phyloP scores from a whole-genome alignment of 2,329 filamentous ascomycete genomes.

The Calonectria honghensis region DNA sequence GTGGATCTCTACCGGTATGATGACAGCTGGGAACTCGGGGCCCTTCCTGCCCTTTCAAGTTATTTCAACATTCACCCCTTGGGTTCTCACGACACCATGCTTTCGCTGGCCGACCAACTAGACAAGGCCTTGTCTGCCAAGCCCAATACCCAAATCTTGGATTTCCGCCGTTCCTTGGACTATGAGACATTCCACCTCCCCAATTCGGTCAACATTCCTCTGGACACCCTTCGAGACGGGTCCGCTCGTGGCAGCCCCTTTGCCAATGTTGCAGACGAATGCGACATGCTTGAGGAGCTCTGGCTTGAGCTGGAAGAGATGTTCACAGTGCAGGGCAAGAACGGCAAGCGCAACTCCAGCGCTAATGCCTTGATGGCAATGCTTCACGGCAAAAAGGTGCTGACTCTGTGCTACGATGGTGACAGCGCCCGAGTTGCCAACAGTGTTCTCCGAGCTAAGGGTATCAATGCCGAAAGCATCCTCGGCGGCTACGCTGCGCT shows the following conservation, averaged over 20 bases:
- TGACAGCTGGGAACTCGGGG: constrained; percentile 71
- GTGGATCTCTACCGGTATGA: constrained; percentile 74
- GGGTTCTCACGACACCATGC: constrained; percentile 50
- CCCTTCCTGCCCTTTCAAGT: constrained; percentile 61
- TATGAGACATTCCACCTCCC: constrained; percentile 67
- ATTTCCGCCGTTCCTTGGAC: constrained; percentile 65
- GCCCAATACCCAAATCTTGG: constrained; percentile 63
- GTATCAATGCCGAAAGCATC: constrained; percentile 67
- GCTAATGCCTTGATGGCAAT: constrained; percentile 55
- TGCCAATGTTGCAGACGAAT: constrained; percentile 67
- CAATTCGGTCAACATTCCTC: constrained; percentile 67
- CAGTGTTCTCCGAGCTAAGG: constrained; percentile 71
- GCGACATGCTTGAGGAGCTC: constrained; percentile 65
- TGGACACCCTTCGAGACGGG: constrained; percentile 60
- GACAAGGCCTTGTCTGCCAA: constrained; percentile 52
- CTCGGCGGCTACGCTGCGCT: constrained; percentile 62
- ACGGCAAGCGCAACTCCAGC: constrained; percentile 53
- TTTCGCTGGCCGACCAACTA: constrained; percentile 52
- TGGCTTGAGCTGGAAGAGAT: constrained; percentile 69
- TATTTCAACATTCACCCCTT: constrained; percentile 58
- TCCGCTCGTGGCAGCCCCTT: constrained; percentile 55
- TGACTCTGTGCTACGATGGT: constrained; percentile 72
- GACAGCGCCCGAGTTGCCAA: constrained; percentile 73
- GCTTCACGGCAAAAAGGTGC: constrained; percentile 61
- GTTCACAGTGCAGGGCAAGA: constrained; percentile 60